A percentile compares a stretch with the other conserved stretches of the same genome.
phyloP scores from a whole-genome alignment of 75 land plant species.

The Picea glauca region DNA sequence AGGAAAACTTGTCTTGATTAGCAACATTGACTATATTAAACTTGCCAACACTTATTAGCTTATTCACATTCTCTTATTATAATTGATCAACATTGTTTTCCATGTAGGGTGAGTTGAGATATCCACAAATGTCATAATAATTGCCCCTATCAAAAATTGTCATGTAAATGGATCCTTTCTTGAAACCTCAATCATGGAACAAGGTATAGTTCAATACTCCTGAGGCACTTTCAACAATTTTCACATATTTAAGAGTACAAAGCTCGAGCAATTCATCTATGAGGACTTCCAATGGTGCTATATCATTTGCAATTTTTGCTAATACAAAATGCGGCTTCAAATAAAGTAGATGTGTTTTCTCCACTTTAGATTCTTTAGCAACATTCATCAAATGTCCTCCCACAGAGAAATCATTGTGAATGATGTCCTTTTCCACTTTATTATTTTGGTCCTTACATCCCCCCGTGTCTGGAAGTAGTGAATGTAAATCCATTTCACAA shows the following conservation, averaged over 20 bases:
- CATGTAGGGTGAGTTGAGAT: neutral
- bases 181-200: neutral
- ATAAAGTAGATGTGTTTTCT: neutral
- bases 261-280: constrained; percentile 6
- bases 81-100: neutral
- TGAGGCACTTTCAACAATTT: neutral
- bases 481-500: no score
- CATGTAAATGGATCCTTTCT: neutral
- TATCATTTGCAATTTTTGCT: neutral
- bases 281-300: constrained; percentile 1
- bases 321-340: neutral
- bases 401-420: neutral
- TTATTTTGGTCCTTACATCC: neutral
- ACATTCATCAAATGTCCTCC: constrained; percentile 6
- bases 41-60: neutral
- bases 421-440: neutral
- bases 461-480: no score
- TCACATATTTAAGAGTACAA: constrained; percentile 9
- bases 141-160: neutral
- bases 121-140: neutral
- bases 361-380: neutral
- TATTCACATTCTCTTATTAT: neutral
- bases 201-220: neutral
- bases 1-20: neutral
- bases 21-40: neutral